These are phyloP conservation scores for Dictyostelium capitatum DNA, from an alignment of 78 protist genomes.

Conservation along the genomic window DNA sequence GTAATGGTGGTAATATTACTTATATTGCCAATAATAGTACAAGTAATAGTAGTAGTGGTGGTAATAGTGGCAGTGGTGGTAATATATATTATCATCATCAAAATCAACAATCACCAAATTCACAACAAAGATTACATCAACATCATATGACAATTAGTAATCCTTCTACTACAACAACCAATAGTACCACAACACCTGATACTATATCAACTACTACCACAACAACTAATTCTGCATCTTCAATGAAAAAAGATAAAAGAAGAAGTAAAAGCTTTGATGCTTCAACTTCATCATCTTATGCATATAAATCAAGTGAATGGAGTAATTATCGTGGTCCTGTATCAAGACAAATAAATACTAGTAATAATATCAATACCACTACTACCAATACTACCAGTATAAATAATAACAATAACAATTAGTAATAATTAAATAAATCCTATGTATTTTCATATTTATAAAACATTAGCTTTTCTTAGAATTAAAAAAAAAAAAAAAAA, in stretches of 20 bases:
- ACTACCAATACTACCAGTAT: too few relatives aligned
- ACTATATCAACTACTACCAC: not conserved
- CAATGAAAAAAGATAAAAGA: not conserved
- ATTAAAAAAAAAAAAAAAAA: too few relatives aligned
- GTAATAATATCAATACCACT: too few relatives aligned
- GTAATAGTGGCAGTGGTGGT: not conserved
- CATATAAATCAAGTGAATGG: too few relatives aligned
- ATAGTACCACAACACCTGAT: too few relatives aligned
- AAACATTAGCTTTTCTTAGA: too few relatives aligned
- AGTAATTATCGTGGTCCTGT: too few relatives aligned
- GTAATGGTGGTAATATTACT: not conserved
- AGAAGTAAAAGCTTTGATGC: slow-evolving; percentile 22
- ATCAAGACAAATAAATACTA: too few relatives aligned
- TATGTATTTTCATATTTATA: too few relatives aligned
- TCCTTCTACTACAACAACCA: not conserved
- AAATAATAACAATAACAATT: too few relatives aligned
- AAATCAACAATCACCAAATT: not conserved
- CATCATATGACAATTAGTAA: not conserved
- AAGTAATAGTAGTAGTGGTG: not conserved
- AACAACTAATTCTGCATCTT: not conserved
- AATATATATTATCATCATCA: slow-evolving; percentile 3
- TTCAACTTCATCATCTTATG: not conserved
- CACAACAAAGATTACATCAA: not conserved
- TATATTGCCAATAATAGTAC: too few relatives aligned
- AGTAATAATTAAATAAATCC: too few relatives aligned